Conservation (phyloP, 192 early-diverging fungal genomes). For the Rhizoclosmatium sp. region DNA sequence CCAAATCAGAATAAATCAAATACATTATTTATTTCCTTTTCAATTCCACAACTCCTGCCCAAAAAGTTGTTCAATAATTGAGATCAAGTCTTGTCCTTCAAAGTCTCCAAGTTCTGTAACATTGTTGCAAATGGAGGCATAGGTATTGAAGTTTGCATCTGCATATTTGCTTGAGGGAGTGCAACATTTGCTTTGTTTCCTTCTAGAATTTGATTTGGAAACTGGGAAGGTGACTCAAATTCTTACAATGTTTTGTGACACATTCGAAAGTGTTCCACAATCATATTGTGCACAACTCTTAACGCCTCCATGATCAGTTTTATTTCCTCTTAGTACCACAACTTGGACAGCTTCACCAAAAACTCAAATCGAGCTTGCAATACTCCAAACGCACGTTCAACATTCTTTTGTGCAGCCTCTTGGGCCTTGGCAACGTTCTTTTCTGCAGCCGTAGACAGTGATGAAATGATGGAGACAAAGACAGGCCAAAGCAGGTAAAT, state of each 20-base stretch:
- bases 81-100: not conserved
- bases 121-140: constrained; percentile 1
- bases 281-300: not conserved
- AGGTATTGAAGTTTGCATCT: not conserved
- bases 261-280: not conserved
- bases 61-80: not conserved
- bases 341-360: not conserved
- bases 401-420: constrained; percentile 1
- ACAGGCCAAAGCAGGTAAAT: not conserved
- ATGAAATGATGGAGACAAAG: not conserved
- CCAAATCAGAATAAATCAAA: no score
- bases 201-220: not conserved
- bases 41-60: not conserved
- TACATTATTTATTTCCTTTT: not conserved
- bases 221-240: not conserved
- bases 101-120: not conserved
- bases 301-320: not conserved
- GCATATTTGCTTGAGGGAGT: not conserved
- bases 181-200: not conserved
- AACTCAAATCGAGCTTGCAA: not conserved
- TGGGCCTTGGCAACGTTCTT: not conserved
- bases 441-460: not conserved
- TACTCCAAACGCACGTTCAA: constrained; percentile 1
- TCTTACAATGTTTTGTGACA: not conserved
- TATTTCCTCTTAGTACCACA: not conserved